These are phyloP conservation scores for Mycena epipterygia DNA, from an alignment of 768 basidiomycete genomes.

Conservation along the genomic window DNA sequence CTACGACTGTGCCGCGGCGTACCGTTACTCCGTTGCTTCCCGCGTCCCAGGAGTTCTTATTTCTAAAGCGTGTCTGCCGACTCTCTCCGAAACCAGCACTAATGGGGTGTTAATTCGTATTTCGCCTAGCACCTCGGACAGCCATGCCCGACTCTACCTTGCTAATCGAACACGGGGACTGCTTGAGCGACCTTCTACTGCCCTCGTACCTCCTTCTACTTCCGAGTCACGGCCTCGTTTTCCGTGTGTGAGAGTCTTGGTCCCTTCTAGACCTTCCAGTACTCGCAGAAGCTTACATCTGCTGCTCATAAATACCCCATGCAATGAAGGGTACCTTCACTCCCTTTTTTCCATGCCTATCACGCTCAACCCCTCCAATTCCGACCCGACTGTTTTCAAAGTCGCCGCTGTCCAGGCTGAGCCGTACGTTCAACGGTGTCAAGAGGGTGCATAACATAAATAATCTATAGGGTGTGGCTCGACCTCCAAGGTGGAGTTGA, in stretches of 20 bases:
- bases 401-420: constrained; percentile 48
- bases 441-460: not conserved
- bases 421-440: constrained; percentile 33
- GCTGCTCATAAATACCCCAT: constrained; percentile 13
- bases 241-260: too few relatives aligned
- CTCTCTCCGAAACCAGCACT: not conserved
- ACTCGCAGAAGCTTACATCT: not conserved
- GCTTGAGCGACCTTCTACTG: too few relatives aligned
- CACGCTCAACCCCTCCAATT: constrained; percentile 41
- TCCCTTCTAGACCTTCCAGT: not conserved
- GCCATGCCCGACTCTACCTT: too few relatives aligned
- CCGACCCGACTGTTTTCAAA: constrained; percentile 41
- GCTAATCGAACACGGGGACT: too few relatives aligned
- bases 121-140: too few relatives aligned
- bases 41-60: not conserved
- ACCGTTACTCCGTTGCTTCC: constrained; percentile 1
- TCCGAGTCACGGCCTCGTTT: too few relatives aligned
- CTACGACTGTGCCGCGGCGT: constrained; percentile 11
- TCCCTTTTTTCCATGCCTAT: constrained; percentile 33
- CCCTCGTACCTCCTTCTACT: too few relatives aligned
- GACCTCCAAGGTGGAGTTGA: constrained; percentile 47
- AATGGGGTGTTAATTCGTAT: not conserved
- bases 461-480: constrained; percentile 39
- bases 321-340: not conserved
- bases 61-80: not conserved